Base-by-base conservation (phyloP, 1,284 basidiomycete genomes). In the Ustilago tritici region DNA sequence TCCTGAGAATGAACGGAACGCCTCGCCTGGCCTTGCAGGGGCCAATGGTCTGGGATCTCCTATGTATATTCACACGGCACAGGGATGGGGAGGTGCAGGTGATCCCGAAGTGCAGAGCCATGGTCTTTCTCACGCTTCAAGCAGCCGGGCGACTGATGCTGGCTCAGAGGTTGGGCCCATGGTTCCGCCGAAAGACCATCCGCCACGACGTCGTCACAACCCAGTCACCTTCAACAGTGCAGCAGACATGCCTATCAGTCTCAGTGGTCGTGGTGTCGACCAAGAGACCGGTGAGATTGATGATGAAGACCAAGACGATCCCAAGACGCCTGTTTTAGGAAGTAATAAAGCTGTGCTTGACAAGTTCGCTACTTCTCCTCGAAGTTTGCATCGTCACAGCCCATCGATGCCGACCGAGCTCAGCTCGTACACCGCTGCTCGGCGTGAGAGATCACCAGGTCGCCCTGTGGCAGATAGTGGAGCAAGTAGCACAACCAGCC, bases 321-420 rank as follows among this genome's bases (percentile, higher is more conserved):
- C 74, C 15, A 72, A 65, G 28, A 76, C 74, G 1, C 74, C 74
- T 9, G 69, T 71, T 43, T 46, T 76, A 8, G 59, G 61, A 12
- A 50, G 49, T 23, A 52, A 19, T 36, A 56, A 40, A 28, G 49
- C 53, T 3, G 50, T 55, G 4, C 43, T 56, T 4, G 74, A 65
- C 54, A 66, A 56, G 34, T 53, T 61, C 19, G 55, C 61, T 11
- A 36, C 56, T 49, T 67, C 76, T n/a, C 61, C 71, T 4, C 60
- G 56, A 46, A 65, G 58, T 28, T 41, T 61, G 34, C 71, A 78
- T 47, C 57, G 56, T 2, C 71, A 78, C 62, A 74, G 76, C 56
- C 71, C 76, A 0, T 78, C 76, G 1, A 32, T 71, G 59, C 76
- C 71, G 10, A 70, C 66, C 4, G 67, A 78, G 50, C 68, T 74